phyloP scores from a whole-genome alignment of 257 asterid species.

The Mitragyna speciosa region DNA sequence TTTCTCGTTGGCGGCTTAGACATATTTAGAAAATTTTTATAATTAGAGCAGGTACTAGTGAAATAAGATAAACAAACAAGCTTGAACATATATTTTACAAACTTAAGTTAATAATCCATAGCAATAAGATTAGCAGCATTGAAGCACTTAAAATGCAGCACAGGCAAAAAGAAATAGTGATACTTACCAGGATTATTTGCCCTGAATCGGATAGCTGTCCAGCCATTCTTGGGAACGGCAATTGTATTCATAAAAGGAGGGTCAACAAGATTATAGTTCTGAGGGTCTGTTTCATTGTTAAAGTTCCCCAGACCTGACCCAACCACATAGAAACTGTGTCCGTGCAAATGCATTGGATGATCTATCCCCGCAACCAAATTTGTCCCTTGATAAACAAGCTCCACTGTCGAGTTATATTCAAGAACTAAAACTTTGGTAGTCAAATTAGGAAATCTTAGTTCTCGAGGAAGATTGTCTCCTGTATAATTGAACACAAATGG shows the following conservation, averaged over 20 bases:
- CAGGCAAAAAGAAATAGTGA: background rate
- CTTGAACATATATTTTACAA: no score
- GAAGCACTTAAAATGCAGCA: no score
- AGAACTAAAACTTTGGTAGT: slow-evolving; percentile 32
- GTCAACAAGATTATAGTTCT: slow-evolving; percentile 53
- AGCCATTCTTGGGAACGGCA: slow-evolving; percentile 49
- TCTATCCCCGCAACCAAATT: slow-evolving; percentile 38
- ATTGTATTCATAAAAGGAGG: slow-evolving; percentile 50
- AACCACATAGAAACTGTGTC: slow-evolving; percentile 40
- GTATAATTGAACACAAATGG: slow-evolving; percentile 38
- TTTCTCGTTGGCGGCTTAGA: no score
- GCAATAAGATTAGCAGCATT: no score
- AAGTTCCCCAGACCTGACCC: slow-evolving; percentile 53
- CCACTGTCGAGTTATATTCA: slow-evolving; percentile 36
- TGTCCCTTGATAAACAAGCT: slow-evolving; percentile 47
- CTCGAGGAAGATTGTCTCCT: slow-evolving; percentile 19
- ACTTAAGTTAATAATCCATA: no score
- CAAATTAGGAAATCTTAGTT: slow-evolving; percentile 18
- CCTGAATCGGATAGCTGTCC: slow-evolving; percentile 53
- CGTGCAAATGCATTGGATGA: slow-evolving; percentile 56
- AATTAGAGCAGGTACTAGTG: no score
- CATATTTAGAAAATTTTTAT: no score
- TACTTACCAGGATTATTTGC: slow-evolving; percentile 51
- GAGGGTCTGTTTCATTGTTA: slow-evolving; percentile 33
- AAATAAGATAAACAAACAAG: no score